phyloP scores from a whole-genome alignment of 495 filamentous ascomycete genomes.

The Glarea lozoyensis region DNA sequence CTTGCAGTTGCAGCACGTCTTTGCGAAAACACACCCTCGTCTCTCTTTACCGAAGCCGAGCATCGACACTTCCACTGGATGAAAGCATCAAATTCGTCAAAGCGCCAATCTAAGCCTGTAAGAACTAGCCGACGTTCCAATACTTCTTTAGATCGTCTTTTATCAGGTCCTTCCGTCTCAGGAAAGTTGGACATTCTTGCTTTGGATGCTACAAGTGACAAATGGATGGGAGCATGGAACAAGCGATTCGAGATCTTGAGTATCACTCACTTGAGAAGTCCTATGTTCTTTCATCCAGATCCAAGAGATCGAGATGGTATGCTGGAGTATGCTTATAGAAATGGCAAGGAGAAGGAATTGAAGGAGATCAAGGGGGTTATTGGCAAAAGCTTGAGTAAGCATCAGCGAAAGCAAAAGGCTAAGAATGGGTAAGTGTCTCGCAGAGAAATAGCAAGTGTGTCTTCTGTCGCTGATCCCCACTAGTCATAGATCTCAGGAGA shows the following conservation, averaged over 20 bases:
- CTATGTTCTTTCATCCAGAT: slow-evolving; percentile 62
- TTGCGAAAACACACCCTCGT: slow-evolving; percentile 50
- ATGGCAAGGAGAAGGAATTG: slow-evolving; percentile 38
- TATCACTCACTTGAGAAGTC: slow-evolving; percentile 52
- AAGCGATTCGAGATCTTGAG: slow-evolving; percentile 44
- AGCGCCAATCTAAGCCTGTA: neutral
- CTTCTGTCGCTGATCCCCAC: too few relatives aligned
- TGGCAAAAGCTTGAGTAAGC: slow-evolving; percentile 55
- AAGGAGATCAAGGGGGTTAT: slow-evolving; percentile 52
- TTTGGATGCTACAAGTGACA: slow-evolving; percentile 40
- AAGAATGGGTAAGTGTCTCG: neutral
- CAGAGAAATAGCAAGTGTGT: neutral
- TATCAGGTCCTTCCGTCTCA: slow-evolving; percentile 16
- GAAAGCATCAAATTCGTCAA: slow-evolving; percentile 1
- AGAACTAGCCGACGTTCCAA: neutral
- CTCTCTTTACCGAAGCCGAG: slow-evolving; percentile 54
- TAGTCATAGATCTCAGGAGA: neutral
- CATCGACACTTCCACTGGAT: slow-evolving; percentile 60
- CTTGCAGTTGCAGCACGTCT: slow-evolving; percentile 52
- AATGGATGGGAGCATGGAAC: slow-evolving; percentile 52
- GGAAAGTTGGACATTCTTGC: slow-evolving; percentile 32
- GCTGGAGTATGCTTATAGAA: slow-evolving; percentile 47
- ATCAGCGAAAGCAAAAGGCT: slow-evolving; percentile 50
- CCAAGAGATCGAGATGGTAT: slow-evolving; percentile 55
- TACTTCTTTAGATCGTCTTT: slow-evolving; percentile 1